Conservation (phyloP, 208 protist species). For the Cochliopodium minus region DNA sequence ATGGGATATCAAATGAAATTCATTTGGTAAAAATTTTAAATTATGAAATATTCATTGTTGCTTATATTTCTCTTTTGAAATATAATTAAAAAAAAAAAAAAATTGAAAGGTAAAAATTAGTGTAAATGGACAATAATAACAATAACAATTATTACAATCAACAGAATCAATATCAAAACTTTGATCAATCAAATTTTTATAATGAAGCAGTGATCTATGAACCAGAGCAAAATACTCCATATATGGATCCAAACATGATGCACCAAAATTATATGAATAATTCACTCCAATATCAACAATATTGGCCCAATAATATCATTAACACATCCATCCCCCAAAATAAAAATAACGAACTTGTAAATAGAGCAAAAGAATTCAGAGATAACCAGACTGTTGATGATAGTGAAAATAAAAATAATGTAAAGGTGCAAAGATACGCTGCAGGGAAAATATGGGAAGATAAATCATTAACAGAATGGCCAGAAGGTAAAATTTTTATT, state of each 20-base stretch:
- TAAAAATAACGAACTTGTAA: not conserved
- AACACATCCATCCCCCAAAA: not conserved
- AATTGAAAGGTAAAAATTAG: not conserved
- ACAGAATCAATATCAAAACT: not conserved
- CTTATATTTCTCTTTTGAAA: not conserved
- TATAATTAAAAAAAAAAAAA: not conserved
- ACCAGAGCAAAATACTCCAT: too few species aligned
- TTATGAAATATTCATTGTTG: not conserved
- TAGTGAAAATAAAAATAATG: too few species aligned
- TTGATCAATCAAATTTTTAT: not conserved
- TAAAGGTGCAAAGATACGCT: not conserved
- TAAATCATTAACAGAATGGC: slow-evolving; percentile 19
- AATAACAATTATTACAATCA: not conserved
- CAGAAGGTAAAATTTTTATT: slow-evolving; percentile 18
- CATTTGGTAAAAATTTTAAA: not conserved
- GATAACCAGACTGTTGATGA: not conserved
- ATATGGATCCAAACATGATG: not conserved
- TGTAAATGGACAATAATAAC: not conserved
- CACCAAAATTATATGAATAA: not conserved
- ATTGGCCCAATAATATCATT: not conserved
- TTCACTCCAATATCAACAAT: not conserved
- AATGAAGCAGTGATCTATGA: too few species aligned
- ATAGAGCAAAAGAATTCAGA: not conserved
- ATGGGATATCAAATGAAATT: not conserved
- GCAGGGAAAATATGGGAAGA: slow-evolving; percentile 28